Evolutionary conservation across 768 basidiomycete species (phyloP).

Genomic region (Rhizopogon sp.): DNA sequence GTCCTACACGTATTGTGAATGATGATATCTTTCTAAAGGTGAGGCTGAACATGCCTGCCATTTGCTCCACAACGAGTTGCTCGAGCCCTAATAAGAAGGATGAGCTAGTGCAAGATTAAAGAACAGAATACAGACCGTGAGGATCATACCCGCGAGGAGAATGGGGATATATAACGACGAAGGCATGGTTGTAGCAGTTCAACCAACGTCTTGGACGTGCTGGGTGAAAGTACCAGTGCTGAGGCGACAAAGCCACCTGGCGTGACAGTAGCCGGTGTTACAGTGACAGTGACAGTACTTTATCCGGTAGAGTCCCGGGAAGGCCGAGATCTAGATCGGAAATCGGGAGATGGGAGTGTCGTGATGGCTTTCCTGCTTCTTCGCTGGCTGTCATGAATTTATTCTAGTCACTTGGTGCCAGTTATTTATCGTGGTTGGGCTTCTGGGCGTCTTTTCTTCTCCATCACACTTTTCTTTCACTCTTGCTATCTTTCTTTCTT

Average conservation of each 20-base stretch:
- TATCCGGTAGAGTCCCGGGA: not conserved
- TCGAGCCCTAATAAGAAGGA: slow-evolving; percentile 50
- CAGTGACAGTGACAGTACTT: too few species aligned
- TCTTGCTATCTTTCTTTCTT: slow-evolving; percentile 16
- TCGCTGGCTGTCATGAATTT: slow-evolving; percentile 17
- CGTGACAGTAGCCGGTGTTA: slow-evolving; percentile 19
- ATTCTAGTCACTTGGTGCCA: slow-evolving; percentile 25
- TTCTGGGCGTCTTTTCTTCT: slow-evolving; percentile 23
- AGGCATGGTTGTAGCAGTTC: slow-evolving; percentile 43
- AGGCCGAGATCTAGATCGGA: slow-evolving; percentile 1
- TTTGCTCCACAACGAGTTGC: slow-evolving; percentile 79
- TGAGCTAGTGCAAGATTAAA: not conserved
- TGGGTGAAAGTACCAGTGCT: not conserved
- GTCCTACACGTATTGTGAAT: slow-evolving; percentile 45
- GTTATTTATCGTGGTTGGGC: slow-evolving; percentile 28
- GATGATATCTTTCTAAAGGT: not conserved
- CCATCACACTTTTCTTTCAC: slow-evolving; percentile 13
- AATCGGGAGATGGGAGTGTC: slow-evolving; percentile 16
- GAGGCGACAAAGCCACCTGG: slow-evolving; percentile 4
- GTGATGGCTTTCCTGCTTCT: slow-evolving; percentile 14
- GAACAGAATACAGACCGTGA: slow-evolving; percentile 50
- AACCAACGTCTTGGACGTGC: not conserved
- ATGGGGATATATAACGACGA: slow-evolving; percentile 64
- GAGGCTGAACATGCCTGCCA: slow-evolving; percentile 55
- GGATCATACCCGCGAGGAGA: slow-evolving; percentile 90